A percentile compares a stretch with the other conserved stretches of the same genome.
These are phyloP conservation scores for Neurospora sp. DNA, from an alignment of 2,329 filamentous ascomycete genomes.

Conservation along the genomic window DNA sequence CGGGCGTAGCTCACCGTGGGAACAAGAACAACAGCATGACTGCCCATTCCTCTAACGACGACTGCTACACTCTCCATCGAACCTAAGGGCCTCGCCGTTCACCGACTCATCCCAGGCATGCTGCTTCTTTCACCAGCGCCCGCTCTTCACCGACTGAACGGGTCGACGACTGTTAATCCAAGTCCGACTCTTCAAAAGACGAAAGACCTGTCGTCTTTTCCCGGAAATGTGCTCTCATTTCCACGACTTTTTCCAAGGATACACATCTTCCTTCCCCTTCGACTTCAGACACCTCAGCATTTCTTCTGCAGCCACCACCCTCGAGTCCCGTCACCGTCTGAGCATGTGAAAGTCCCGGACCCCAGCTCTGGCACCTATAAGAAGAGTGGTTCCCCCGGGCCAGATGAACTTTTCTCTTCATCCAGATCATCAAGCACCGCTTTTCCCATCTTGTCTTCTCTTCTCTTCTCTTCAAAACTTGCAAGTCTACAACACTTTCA, in stretches of 20 bases:
- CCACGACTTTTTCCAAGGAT: too few species aligned
- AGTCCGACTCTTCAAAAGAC: neutral
- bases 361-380: neutral
- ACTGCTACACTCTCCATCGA: neutral
- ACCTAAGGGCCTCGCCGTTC: neutral
- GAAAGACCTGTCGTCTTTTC: accelerated
- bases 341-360: neutral
- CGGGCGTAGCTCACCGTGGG: neutral
- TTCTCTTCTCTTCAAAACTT: neutral
- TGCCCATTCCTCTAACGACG: neutral
- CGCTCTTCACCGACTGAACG: neutral
- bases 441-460: neutral
- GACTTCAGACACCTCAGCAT: accelerated
- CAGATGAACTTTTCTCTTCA: neutral
- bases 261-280: neutral
- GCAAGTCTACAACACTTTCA: neutral
- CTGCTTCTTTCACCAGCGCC: neutral
- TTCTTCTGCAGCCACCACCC: neutral
- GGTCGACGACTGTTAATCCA: neutral
- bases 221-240: too few species aligned
- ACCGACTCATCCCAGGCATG: neutral
- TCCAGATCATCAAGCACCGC: neutral
- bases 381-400: neutral
- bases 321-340: neutral
- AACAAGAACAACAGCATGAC: neutral